phyloP scores from a whole-genome alignment of 2,329 filamentous ascomycete species.

The Xenoacremonium recifei region DNA sequence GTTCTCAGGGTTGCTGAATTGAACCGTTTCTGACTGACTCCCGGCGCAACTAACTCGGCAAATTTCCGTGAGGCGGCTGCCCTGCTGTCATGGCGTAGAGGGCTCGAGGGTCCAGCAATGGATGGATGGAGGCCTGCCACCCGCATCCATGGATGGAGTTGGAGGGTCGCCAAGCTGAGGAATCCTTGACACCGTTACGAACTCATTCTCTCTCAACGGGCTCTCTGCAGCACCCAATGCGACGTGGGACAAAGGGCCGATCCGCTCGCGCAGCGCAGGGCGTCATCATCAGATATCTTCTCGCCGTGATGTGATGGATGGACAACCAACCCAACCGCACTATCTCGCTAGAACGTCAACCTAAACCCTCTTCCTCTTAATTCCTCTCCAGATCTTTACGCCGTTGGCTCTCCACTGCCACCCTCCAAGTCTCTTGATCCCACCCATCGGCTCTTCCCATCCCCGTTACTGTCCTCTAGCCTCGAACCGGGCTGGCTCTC shows the following conservation, averaged over 20 bases:
- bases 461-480: neutral
- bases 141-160: neutral
- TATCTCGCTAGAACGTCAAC: neutral
- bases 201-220: conserved; percentile 17
- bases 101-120: too few species aligned
- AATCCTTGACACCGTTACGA: conserved; percentile 6
- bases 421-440: too few species aligned
- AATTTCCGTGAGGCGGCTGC: conserved; percentile 7
- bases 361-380: neutral
- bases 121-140: neutral
- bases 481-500: neutral
- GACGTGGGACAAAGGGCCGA: conserved; percentile 29
- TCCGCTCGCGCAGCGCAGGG: conserved; percentile 25
- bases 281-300: conserved; percentile 11
- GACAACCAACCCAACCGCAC: conserved; percentile 2
- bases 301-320: neutral
- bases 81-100: neutral
- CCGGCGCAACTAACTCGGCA: conserved; percentile 3
- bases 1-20: neutral
- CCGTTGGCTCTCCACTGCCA: neutral
- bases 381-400: neutral
- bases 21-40: neutral
- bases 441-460: neutral
- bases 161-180: neutral
- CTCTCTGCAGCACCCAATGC: conserved; percentile 15